Evolutionary conservation across 2,329 filamentous ascomycete genomes (phyloP), one percentile per base, ranked within the genome.

Genomic region (Colletotrichum orbiculare): DNA sequence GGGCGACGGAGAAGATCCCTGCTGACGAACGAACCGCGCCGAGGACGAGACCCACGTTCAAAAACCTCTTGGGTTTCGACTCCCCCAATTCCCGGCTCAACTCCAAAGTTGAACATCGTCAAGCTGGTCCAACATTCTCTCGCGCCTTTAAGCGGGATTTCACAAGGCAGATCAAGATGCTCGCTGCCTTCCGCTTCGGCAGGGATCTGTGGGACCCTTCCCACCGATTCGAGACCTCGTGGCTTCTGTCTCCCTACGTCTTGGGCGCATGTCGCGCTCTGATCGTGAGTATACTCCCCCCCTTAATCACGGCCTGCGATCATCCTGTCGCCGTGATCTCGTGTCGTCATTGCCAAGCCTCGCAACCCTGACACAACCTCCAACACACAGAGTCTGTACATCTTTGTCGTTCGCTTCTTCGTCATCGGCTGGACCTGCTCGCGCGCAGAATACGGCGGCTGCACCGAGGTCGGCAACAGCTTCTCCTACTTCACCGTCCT

Each of bases 401-500:
- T 87, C 68, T 91, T 96, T 77, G 78, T 83, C 33, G 87, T 88
- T 11, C 84, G 91, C 63, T 83, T 96, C 79, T 87, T 89, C 81
- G 85, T 87, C 73, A 87, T 94, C 73, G 88, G 82, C 66, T 92
- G 86, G 83, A 79, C 86, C 66, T 88, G 88, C 72, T 78, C 82
- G n/a, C 82, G 87, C 73, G 39, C 37, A 15, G 60, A 50, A 35
- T 69, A 73, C 10, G 79, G 79, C 66, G 79, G 83, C 53, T 84
- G 83, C 73, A 68, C 73, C 39, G 73, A 72, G 1, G 84, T 86
- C 34, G 79, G 81, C 56, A 77, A 81, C 49, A 85, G 84, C 49
- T 96, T 96, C 81, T 92, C 89, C 71, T 96, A 88, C 82, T 96
- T 97, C 81, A 96, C 93, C 35, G 83, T 89, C 72, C 81, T 96